Conservation (phyloP, 345 rosid genomes). For the Moringa oleifera region DNA sequence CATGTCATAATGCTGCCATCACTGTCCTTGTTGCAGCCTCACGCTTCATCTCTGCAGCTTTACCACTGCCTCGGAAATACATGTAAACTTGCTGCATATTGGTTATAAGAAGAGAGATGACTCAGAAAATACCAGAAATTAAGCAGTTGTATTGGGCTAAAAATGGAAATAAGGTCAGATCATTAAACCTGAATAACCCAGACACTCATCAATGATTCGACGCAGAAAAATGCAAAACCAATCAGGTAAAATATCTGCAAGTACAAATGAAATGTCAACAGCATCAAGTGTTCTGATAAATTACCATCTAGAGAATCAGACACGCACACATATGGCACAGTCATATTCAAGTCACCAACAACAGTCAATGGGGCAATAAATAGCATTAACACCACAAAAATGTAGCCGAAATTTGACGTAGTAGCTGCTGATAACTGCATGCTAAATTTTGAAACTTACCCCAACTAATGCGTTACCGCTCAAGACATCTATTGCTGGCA, state of each 20-base stretch:
- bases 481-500: constrained; percentile 80
- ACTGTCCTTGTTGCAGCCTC: constrained; percentile 63
- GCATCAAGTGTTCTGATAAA: constrained; percentile 4
- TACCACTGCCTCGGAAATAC: constrained; percentile 90
- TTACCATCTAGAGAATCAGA: constrained; percentile 1
- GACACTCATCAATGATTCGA: constrained; percentile 82
- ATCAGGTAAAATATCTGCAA: constrained; percentile 82
- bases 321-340: not conserved
- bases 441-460: constrained; percentile 45
- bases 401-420: not conserved
- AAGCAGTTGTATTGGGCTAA: not conserved
- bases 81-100: constrained; percentile 85
- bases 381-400: not conserved
- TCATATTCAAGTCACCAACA: not conserved
- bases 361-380: not conserved
- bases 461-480: constrained; percentile 52
- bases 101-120: not conserved
- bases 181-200: constrained; percentile 93
- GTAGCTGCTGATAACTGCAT: not conserved
- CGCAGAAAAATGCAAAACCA: constrained; percentile 69
- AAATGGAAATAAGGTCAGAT: constrained; percentile 13
- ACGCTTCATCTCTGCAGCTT: constrained; percentile 84
- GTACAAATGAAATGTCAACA: not conserved
- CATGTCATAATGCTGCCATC: constrained; percentile 65
- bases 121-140: not conserved